Evolutionary conservation across 305 asterid genomes (phyloP).

Genomic region (Fraxinus ornus): DNA sequence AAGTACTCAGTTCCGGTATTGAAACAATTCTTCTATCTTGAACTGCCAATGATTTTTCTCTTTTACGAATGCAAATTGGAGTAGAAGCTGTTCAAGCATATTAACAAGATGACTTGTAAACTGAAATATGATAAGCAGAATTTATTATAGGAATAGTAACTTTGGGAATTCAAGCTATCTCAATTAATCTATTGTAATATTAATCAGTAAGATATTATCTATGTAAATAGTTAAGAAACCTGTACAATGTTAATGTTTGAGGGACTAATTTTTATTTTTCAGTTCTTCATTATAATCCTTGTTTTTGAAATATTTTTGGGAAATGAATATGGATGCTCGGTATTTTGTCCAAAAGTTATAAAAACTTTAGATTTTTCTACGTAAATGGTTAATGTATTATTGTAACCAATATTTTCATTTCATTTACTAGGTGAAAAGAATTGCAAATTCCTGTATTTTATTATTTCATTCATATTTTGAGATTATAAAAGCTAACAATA

Average conservation of each 20-base stretch:
- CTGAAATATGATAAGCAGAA: neutral
- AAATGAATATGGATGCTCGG: neutral
- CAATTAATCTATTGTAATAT: neutral
- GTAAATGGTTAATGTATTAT: neutral
- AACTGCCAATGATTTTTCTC: constrained; percentile 6
- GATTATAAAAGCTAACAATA: neutral
- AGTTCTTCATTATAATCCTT: neutral
- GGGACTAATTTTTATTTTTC: neutral
- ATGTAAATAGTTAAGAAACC: neutral
- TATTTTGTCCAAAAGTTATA: neutral
- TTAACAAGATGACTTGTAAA: neutral
- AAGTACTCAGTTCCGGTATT: neutral
- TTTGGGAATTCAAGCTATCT: neutral
- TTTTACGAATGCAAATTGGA: constrained; percentile 4
- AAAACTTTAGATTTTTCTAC: neutral
- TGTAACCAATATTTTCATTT: neutral
- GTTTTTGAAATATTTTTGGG: neutral
- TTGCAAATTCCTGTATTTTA: neutral
- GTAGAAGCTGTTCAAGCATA: neutral
- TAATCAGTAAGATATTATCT: neutral
- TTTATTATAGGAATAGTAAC: neutral
- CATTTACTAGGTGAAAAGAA: neutral
- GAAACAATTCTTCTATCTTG: constrained; percentile 5
- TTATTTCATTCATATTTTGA: constrained; percentile 1
- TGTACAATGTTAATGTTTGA: neutral